Conservation (phyloP, 1,284 basidiomycete species). For the Trametes polyzona region DNA sequence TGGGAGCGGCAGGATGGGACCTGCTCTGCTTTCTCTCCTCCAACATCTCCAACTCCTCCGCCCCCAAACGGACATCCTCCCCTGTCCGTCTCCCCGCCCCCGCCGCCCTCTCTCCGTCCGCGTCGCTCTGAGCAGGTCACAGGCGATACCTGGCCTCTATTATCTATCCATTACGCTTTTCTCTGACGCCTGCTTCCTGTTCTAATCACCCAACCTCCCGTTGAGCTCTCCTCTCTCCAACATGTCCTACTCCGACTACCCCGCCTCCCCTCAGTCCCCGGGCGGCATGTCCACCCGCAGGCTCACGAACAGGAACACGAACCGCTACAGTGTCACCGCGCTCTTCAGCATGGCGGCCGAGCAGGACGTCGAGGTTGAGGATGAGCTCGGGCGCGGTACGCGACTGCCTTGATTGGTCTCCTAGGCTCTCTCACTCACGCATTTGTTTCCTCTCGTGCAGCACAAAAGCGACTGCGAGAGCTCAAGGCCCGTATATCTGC, state of each 20-base stretch:
- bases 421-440: background rate
- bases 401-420: conserved; percentile 18
- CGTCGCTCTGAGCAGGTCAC: conserved; percentile 30
- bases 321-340: conserved; percentile 95
- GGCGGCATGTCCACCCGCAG: conserved; percentile 69
- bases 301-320: conserved; percentile 89
- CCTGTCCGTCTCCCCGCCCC: background rate
- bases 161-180: conserved; percentile 24
- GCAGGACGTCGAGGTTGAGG: conserved; percentile 98
- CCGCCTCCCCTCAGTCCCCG: conserved; percentile 53
- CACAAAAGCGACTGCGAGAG: conserved; percentile 94
- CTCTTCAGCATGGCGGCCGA: conserved; percentile 98
- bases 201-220: conserved; percentile 21
- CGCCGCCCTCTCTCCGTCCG: background rate
- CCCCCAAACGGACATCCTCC: conserved; percentile 4
- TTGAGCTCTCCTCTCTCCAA: no score
- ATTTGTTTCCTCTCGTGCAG: conserved; percentile 38
- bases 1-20: no score
- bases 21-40: conserved; percentile 4
- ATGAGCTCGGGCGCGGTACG: conserved; percentile 93
- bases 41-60: conserved; percentile 4
- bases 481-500: conserved; percentile 97
- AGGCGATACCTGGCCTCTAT: conserved; percentile 28
- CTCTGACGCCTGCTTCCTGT: conserved; percentile 24
- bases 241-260: conserved; percentile 57